Evolutionary conservation across 2,329 filamentous ascomycete species (phyloP), one percentile per base, ranked within the genome.

Genomic region (Penicillium hesseltinei): DNA sequence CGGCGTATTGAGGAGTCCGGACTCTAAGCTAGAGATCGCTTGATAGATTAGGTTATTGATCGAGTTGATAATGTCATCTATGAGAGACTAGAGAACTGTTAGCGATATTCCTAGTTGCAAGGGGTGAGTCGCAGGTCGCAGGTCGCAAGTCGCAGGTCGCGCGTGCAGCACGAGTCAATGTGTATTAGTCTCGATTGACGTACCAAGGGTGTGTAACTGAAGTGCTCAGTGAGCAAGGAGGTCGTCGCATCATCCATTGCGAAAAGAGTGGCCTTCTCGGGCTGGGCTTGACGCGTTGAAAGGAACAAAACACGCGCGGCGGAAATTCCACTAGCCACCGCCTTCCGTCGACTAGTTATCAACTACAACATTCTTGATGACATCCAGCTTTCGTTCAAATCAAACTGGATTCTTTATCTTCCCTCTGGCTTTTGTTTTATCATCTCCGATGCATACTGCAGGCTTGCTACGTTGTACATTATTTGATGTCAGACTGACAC

Each of bases 51-150:
- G 85, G 69, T 93, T 90, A 79, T 97, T 99, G 75, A 97, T 87
- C 54, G 89, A 90, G 80, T 97, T 97, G 79, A 97, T 96, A 67
- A 97, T 92, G 77, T 97, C 93, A 84, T 99, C 94, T 70, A 99
- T 89, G 42, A 99, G 85, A 60, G 90, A 90, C 92, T 96, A 69
- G 27, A 42, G 54, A 57, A 21, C 54, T 33, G 58, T 63, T 45
- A 69, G 67, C 55, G 35, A 54, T 55, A 39, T 27, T 35, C 51
- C 46, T 58, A n/a, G 29, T 58, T 47, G 49, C 48, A 59, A 62
- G 52, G 53, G 48, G 56, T 49, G 27, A 36, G 43, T 35, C 38
- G 45, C 45, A 48, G 29, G 57, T 45, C 50, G 53, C 40, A 27
- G 15, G 10, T 45, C 27, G 45, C 9, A 44, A 23, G 23, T 23